These are phyloP conservation scores for Neoboletus subvelutipes DNA, from an alignment of 768 basidiomycete genomes.

Conservation along the genomic window DNA sequence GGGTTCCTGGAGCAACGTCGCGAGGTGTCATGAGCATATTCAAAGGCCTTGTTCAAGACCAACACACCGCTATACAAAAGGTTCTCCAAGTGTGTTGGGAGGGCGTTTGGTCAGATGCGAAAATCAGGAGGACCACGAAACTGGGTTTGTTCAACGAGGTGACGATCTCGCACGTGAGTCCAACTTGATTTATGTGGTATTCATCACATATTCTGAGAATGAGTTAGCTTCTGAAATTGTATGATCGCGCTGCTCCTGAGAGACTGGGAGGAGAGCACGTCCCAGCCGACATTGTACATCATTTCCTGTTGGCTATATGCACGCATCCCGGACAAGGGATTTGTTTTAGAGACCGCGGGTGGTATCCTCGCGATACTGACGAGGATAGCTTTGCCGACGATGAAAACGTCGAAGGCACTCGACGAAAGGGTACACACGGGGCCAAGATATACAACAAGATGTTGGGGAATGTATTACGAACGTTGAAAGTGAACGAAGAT, in stretches of 20 bases:
- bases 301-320: slow-evolving; percentile 83
- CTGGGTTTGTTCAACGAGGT: slow-evolving; percentile 68
- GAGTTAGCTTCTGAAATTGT: slow-evolving; percentile 67
- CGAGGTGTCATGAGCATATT: slow-evolving; percentile 64
- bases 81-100: slow-evolving; percentile 77
- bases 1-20: slow-evolving; percentile 70
- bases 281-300: slow-evolving; percentile 79
- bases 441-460: slow-evolving; percentile 80
- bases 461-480: slow-evolving; percentile 68
- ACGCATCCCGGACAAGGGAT: slow-evolving; percentile 79
- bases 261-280: slow-evolving; percentile 49
- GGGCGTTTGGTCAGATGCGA: slow-evolving; percentile 72
- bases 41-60: slow-evolving; percentile 68
- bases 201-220: not conserved
- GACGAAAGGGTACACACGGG: slow-evolving; percentile 28
- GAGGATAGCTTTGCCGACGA: slow-evolving; percentile 38
- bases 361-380: slow-evolving; percentile 76
- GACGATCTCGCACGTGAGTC: slow-evolving; percentile 59
- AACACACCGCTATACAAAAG: slow-evolving; percentile 55
- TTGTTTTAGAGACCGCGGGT: slow-evolving; percentile 87
- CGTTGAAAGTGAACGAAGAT: slow-evolving; percentile 87
- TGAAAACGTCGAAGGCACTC: slow-evolving; percentile 36
- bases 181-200: not conserved
- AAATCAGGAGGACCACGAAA: slow-evolving; percentile 69
- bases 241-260: slow-evolving; percentile 58